Base-by-base conservation (phyloP, 2,329 filamentous ascomycete genomes). In the Aspergillus proliferans region DNA sequence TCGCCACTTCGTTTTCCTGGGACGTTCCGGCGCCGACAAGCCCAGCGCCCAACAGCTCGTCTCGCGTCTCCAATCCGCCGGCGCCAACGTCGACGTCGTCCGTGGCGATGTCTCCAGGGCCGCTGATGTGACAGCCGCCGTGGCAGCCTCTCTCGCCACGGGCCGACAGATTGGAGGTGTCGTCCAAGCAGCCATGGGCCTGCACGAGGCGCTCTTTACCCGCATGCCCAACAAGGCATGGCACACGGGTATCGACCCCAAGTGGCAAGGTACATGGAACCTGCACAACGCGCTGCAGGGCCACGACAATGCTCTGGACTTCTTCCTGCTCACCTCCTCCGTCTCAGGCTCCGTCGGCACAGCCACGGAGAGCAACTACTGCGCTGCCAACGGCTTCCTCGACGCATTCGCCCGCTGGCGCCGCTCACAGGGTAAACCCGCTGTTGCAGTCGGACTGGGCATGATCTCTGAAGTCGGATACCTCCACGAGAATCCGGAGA, bases 391-490 rank as follows among this genome's bases (percentile, higher is more conserved):
- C 41, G 43, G 47, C 18, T 70, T 66, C 49, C 58, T 70, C 6
- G 69, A 72, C 50, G 47, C 53, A 3, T 65, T 73, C 19, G 64
- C 66, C 0, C 59, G 61, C 2, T 47, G 55, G 15, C 57, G 50
- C 1, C 62, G 65, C 26, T 57, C 43, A 3, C 56, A 58, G 2
- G 67, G 65, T 1, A 56, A 64, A 1, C 55, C 64, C 3, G 63
- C 61, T 2, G 53, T 59, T 0, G 60, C 67, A 0, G 36, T 72
- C 3, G 61, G 60, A 15, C 55, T 70, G 2, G 64, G 63, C 1
- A 60, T 71, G 58, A 63, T 76, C 22, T 61, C 62, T 0, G 71
- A 68, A 7, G 67, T 72, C 3, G 70, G 70, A 19, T 65, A 66
- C 47, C 53, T 71, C 2, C 58, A 64, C 45, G 67, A 71, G 28